Evolutionary conservation across 2,329 filamentous ascomycete species (phyloP), one percentile per base, ranked within the genome.

Genomic region (Falciphora oryzae): DNA sequence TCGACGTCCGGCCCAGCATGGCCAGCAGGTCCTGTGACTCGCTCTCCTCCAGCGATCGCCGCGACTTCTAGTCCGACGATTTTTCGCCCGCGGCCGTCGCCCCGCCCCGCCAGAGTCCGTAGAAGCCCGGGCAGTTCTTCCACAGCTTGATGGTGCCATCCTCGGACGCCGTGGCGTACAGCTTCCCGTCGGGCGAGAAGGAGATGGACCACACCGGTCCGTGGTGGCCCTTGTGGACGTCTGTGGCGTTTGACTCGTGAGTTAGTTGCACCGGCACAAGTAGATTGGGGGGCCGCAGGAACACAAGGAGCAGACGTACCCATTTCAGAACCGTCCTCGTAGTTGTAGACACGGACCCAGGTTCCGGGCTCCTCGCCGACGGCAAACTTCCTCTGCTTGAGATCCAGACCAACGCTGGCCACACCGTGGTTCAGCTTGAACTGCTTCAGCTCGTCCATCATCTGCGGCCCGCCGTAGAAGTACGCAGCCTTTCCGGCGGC

Each of bases 111-210:
- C 86, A 89, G 53, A 89, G 80, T 2, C 86, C 86, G 65, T 88
- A 89, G 65, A 81, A 83, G 0, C 86, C 86, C 7, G 87, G 84
- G 66, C 86, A 89, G 68, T 89, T 89, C 78, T 89, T 89, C 86
- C 86, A 89, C 81, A 99, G 82, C 79, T 99, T 99, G 76, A 99
- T 96, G 0, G 95, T 99, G 57, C 95, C 95, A 72, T 99, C 95
- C 75, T 99, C 95, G 61, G 93, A 97, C 35, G 92, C 95, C 1
- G 95, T 99, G 1, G 93, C 95, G 74, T 98, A 99, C 10, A 99
- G 81, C 74, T 96, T 97, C 60, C 93, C 93, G 73, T 99, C 95
- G 0, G 95, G 95, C 0, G 93, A 95, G 77, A 97, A 99, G 65
- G 90, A 89, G 66, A 96, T 88, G 7, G 93, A 97, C 95, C 95